phyloP scores from a whole-genome alignment of 805 yeast species.

The Candida pseudofarinosa region DNA sequence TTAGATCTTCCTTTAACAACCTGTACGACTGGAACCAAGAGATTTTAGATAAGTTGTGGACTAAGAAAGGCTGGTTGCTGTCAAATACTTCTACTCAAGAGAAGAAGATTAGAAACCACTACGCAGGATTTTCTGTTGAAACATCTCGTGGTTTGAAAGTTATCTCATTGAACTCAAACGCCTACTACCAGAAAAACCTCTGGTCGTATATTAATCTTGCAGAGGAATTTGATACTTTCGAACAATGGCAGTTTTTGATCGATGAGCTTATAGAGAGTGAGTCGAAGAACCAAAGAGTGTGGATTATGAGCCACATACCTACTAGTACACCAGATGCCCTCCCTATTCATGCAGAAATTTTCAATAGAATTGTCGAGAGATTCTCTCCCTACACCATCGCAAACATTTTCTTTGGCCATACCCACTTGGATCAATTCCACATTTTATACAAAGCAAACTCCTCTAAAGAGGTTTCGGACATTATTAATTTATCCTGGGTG shows the following conservation, averaged over 20 bases:
- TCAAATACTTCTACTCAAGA: constrained; percentile 13
- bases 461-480: constrained; percentile 34
- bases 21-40: constrained; percentile 38
- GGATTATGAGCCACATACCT: constrained; percentile 72
- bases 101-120: constrained; percentile 30
- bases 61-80: constrained; percentile 35
- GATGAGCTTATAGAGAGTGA: constrained; percentile 63
- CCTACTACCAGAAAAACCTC: constrained; percentile 60
- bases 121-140: constrained; percentile 57
- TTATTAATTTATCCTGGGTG: constrained; percentile 58
- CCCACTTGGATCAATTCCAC: constrained; percentile 66
- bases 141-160: constrained; percentile 57
- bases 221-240: constrained; percentile 56
- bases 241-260: constrained; percentile 57
- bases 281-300: constrained; percentile 55
- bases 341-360: constrained; percentile 56
- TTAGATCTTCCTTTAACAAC: constrained; percentile 21
- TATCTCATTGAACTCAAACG: constrained; percentile 61
- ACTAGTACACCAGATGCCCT: constrained; percentile 50
- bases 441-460: constrained; percentile 51
- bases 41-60: constrained; percentile 33
- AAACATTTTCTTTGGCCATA: constrained; percentile 66
- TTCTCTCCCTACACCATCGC: constrained; percentile 69
- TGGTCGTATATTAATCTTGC: constrained; percentile 50
- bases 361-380: constrained; percentile 56